phyloP scores from a whole-genome alignment of 1,139 yeast species.

The Geotrichum citri-aurantii region DNA sequence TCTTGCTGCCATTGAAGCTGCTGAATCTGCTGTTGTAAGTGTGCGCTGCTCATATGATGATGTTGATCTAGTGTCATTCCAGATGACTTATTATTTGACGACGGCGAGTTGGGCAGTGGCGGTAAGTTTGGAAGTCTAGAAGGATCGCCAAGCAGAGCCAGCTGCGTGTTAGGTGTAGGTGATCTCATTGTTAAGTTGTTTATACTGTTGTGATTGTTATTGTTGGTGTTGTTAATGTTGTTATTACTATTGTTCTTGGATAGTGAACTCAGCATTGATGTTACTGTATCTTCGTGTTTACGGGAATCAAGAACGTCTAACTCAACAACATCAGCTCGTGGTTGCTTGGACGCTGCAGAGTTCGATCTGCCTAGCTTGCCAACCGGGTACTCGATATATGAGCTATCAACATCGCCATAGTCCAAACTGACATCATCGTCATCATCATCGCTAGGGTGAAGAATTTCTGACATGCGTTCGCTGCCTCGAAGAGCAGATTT shows the following conservation, averaged over 20 bases:
- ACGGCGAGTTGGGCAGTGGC: constrained; percentile 6
- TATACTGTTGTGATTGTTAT: neutral
- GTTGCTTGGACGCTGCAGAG: neutral
- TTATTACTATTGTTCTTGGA: neutral
- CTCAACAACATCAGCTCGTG: constrained; percentile 8
- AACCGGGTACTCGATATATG: constrained; percentile 5
- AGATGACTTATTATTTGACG: neutral
- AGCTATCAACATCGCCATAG: neutral
- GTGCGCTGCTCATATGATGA: constrained; percentile 2
- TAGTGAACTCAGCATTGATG: neutral
- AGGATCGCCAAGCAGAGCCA: constrained; percentile 10
- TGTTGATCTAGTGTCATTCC: neutral
- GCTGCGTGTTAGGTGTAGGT: constrained; percentile 10
- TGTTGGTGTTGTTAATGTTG: neutral
- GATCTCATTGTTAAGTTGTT: neutral
- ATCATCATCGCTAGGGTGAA: constrained; percentile 10
- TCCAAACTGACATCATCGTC: constrained; percentile 8
- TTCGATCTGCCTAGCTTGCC: constrained; percentile 9
- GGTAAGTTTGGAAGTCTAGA: constrained; percentile 9
- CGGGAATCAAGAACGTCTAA: constrained; percentile 4
- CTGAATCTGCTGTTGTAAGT: constrained; percentile 15
- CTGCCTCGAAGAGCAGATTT: constrained; percentile 7
- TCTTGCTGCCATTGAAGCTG: constrained; percentile 17
- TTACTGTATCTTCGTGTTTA: neutral
- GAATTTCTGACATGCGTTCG: constrained; percentile 9